phyloP scores from a whole-genome alignment of 768 basidiomycete genomes.

The Naematelia aurantialba region DNA sequence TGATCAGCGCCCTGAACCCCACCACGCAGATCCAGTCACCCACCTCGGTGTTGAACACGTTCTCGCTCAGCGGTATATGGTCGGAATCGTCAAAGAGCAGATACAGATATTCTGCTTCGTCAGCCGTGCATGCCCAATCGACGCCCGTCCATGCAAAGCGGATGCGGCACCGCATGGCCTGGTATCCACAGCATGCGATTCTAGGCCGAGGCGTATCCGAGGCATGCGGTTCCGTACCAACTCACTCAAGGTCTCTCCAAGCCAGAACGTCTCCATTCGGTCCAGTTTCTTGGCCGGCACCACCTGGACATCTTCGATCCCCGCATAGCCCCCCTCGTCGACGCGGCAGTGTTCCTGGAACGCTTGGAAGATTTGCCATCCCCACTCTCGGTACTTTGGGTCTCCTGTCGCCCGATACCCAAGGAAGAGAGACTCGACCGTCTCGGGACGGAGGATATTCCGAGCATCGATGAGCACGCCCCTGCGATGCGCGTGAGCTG shows the following conservation, averaged over 20 bases:
- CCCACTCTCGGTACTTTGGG: slow-evolving; percentile 70
- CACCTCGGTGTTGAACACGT: slow-evolving; percentile 92
- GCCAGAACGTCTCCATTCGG: slow-evolving; percentile 92
- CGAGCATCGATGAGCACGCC: slow-evolving; percentile 68
- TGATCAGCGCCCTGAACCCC: neutral
- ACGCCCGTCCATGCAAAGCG: neutral
- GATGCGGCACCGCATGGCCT: too few relatives aligned
- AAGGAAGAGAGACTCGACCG: slow-evolving; percentile 86
- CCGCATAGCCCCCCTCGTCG: slow-evolving; percentile 76
- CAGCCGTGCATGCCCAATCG: neutral
- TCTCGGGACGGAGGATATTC: slow-evolving; percentile 94
- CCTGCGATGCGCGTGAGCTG: slow-evolving; percentile 4
- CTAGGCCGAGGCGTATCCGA: neutral
- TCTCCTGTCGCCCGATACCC: slow-evolving; percentile 88
- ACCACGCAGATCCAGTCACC: slow-evolving; percentile 7
- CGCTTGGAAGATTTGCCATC: slow-evolving; percentile 84
- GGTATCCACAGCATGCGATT: too few relatives aligned
- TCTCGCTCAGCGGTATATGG: slow-evolving; percentile 68
- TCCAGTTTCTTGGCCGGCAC: slow-evolving; percentile 68
- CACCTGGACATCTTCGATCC: slow-evolving; percentile 77
- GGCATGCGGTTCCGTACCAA: neutral
- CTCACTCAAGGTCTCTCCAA: slow-evolving; percentile 55
- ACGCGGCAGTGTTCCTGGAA: slow-evolving; percentile 79
- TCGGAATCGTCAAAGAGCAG: slow-evolving; percentile 72
- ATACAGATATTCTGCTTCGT: slow-evolving; percentile 67